Percentiles rank a stretch among this genome's conserved stretches.
Conservation (phyloP, 78 protist species). For the Chrysochromulina parva region DNA sequence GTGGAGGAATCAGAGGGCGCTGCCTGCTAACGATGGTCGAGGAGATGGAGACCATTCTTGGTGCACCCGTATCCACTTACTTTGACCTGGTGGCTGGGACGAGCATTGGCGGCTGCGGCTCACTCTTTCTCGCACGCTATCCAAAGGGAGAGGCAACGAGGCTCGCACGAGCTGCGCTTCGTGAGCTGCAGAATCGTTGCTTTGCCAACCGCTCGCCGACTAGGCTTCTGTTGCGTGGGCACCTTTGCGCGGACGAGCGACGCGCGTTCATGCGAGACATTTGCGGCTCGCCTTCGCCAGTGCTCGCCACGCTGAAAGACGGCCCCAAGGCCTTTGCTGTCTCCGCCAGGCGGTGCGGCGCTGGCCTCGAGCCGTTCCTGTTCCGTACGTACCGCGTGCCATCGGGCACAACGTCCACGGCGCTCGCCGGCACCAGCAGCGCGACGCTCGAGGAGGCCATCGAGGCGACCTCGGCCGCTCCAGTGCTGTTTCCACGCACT, state of each 20-base stretch:
- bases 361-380: background rate
- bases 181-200: background rate
- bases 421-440: background rate
- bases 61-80: background rate
- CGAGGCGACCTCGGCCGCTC: background rate
- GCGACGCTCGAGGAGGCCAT: background rate
- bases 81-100: background rate
- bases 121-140: background rate
- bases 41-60: background rate
- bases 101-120: constrained; percentile 5
- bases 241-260: background rate
- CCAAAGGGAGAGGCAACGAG: background rate
- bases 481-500: background rate
- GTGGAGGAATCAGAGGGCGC: background rate
- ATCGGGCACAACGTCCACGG: no score
- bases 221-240: background rate
- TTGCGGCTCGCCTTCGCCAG: no score
- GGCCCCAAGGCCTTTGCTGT: no score
- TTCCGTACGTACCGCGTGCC: background rate
- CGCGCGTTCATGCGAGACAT: background rate
- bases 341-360: background rate
- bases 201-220: background rate
- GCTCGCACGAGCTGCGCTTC: background rate
- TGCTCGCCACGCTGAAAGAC: no score
- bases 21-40: background rate